These are phyloP conservation scores for Durusdinium trenchii DNA, from an alignment of 73 alveolate species.

Conservation along the genomic window DNA sequence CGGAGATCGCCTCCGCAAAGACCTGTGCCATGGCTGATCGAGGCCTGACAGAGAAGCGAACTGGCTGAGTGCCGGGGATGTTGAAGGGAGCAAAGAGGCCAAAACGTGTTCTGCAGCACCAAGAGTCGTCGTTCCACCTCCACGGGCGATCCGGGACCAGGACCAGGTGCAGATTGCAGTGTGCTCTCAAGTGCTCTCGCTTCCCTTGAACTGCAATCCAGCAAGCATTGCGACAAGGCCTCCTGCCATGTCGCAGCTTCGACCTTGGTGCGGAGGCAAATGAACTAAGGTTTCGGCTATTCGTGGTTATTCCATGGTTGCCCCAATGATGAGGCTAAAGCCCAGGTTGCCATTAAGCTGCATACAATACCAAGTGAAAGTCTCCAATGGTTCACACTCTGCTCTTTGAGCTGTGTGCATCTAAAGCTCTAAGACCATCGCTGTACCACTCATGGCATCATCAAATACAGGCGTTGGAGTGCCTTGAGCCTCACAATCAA, in stretches of 20 bases:
- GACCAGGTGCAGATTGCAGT: background rate
- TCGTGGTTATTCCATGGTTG: no score
- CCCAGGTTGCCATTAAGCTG: no score
- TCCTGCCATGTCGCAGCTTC: slow-evolving; percentile 42
- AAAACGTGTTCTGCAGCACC: slow-evolving; percentile 3
- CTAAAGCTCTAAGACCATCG: no score
- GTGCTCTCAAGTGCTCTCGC: background rate
- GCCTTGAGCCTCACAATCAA: no score
- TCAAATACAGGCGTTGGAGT: no score
- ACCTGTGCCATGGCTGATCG: background rate
- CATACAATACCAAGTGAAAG: no score
- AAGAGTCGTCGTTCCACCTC: slow-evolving; percentile 36
- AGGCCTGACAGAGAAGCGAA: background rate
- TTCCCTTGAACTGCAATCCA: background rate
- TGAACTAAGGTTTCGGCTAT: no score
- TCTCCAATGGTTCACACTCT: no score
- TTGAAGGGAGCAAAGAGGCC: no score
- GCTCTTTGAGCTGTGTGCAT: no score
- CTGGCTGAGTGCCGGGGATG: background rate
- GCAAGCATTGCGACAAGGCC: background rate
- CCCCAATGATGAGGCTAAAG: no score
- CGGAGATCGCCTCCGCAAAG: slow-evolving; percentile 29
- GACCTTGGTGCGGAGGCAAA: slow-evolving; percentile 6
- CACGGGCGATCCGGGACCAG: background rate
- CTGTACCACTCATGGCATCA: no score